A percentile compares a stretch with the other conserved stretches of the same genome.
phyloP scores from a whole-genome alignment of 2,329 filamentous ascomycete species.

The Microsporum canis region DNA sequence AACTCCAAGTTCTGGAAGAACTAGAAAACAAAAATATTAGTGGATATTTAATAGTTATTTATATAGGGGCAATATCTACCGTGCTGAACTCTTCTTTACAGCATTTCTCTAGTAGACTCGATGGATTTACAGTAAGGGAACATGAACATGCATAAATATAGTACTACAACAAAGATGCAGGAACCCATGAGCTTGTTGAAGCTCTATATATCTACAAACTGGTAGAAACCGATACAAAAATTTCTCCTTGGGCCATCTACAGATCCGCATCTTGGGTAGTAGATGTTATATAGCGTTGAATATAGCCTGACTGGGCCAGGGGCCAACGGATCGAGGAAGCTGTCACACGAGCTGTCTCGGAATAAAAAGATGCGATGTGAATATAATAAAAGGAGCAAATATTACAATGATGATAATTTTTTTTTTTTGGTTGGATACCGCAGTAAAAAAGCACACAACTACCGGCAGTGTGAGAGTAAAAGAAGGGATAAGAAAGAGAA shows the following conservation, averaged over 20 bases:
- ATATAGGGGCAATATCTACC: background rate
- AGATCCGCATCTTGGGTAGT: background rate
- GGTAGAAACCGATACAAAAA: background rate
- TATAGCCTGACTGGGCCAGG: background rate
- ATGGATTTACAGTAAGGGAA: no score
- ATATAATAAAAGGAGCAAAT: background rate
- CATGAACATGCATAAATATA: no score
- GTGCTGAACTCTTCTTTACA: background rate
- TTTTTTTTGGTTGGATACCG: background rate
- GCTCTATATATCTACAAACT: background rate
- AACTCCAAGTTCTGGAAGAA: background rate
- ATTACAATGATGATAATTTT: background rate
- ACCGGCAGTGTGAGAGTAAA: background rate
- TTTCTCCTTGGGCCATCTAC: background rate
- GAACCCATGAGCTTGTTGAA: background rate
- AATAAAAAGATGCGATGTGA: background rate
- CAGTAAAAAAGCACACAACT: background rate
- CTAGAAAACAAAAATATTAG: background rate
- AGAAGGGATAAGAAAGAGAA: background rate
- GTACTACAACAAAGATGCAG: background rate
- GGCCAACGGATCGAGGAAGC: background rate
- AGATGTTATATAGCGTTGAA: background rate
- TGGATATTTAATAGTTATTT: slow-evolving; percentile 1
- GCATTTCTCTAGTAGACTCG: no score
- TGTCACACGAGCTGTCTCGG: background rate